phyloP scores from a whole-genome alignment of 2,329 filamentous ascomycete species.

The Fusarium continuum region DNA sequence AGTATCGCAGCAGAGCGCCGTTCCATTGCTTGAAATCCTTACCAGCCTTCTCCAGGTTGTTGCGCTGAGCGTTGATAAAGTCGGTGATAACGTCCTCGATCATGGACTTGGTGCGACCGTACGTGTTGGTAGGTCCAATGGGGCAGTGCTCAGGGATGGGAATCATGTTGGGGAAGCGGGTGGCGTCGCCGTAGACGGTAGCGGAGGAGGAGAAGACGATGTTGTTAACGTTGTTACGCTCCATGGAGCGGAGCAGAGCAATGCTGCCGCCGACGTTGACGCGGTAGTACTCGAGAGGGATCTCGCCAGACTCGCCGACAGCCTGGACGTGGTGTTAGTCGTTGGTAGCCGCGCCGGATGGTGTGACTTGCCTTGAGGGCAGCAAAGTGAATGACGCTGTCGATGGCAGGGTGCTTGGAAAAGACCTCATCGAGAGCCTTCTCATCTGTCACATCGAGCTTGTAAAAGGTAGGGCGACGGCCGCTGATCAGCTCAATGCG shows the following conservation, averaged over 20 bases:
- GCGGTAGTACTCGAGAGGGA: constrained; percentile 95
- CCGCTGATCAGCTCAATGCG: constrained; percentile 94
- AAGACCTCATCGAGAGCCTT: constrained; percentile 87
- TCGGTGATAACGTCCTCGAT: constrained; percentile 94
- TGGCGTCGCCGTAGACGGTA: constrained; percentile 98
- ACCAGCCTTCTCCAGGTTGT: constrained; percentile 80
- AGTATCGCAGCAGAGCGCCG: constrained; percentile 91
- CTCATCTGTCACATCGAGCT: constrained; percentile 89
- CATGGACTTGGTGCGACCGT: constrained; percentile 94
- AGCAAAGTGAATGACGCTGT: constrained; percentile 98
- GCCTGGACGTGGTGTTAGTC: constrained; percentile 65
- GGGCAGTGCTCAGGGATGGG: constrained; percentile 98
- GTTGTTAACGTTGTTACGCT: constrained; percentile 89
- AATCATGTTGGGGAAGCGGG: constrained; percentile 96
- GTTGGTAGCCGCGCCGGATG: neutral
- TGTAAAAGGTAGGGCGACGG: constrained; percentile 84
- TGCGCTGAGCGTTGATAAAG: constrained; percentile 85
- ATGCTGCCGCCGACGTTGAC: constrained; percentile 96
- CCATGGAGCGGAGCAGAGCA: constrained; percentile 85
- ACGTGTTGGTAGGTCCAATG: constrained; percentile 95
- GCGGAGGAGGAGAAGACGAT: constrained; percentile 99
- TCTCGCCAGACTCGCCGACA: constrained; percentile 93
- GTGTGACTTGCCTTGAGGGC: constrained; percentile 79
- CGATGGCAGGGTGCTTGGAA: constrained; percentile 86
- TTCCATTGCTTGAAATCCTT: constrained; percentile 87